phyloP scores from a whole-genome alignment of 192 early-diverging fungal species.

The Coemansia sp. region DNA sequence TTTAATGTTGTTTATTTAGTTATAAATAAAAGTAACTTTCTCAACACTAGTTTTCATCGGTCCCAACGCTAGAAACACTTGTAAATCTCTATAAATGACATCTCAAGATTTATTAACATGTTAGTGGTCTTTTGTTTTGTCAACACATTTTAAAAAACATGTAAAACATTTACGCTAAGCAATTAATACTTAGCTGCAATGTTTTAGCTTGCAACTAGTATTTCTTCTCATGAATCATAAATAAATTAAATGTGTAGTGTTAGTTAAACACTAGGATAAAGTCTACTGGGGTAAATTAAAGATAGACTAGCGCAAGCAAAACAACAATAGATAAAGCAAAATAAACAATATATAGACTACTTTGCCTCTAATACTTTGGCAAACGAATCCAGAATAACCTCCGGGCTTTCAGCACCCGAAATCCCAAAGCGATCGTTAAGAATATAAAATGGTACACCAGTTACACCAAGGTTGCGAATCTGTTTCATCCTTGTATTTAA shows the following conservation, averaged over 20 bases:
- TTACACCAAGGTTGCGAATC: slow-evolving; percentile 51
- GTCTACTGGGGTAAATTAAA: not conserved
- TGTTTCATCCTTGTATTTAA: slow-evolving; percentile 53
- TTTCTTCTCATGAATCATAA: not conserved
- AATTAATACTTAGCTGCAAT: no score
- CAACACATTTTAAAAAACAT: no score
- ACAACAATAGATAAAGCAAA: not conserved
- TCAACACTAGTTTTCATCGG: no score
- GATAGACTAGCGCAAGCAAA: not conserved
- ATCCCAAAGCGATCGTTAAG: slow-evolving; percentile 63
- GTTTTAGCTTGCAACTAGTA: no score
- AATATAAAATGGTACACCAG: slow-evolving; percentile 72
- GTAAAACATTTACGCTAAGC: no score
- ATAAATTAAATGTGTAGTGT: not conserved
- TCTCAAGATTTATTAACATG: no score
- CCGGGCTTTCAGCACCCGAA: slow-evolving; percentile 68
- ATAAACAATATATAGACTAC: not conserved
- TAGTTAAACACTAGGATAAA: not conserved
- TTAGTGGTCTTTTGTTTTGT: no score
- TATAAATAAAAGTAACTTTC: no score
- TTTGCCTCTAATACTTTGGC: slow-evolving; percentile 35
- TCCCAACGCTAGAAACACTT: no score
- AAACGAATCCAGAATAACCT: slow-evolving; percentile 62
- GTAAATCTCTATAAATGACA: no score
- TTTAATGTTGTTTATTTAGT: no score